Conservation (phyloP, 2,329 filamentous ascomycete species). For the Venturia asperata region DNA sequence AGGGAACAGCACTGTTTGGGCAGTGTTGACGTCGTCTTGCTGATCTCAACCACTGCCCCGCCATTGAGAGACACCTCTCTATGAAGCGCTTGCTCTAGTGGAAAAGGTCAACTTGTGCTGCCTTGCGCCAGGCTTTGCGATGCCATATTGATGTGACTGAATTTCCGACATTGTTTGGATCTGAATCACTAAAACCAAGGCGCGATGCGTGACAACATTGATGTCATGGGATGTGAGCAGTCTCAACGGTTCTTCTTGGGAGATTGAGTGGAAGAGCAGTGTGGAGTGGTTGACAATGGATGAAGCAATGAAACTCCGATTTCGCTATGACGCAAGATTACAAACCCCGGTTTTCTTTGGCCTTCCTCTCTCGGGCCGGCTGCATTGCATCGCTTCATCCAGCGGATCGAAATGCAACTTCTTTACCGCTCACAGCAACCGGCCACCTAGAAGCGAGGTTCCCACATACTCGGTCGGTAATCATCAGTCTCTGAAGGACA, state of each 20-base stretch:
- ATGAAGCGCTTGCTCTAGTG: too few relatives aligned
- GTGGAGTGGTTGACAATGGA: neutral
- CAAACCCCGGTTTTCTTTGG: neutral
- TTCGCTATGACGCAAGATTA: neutral
- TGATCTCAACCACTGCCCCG: neutral
- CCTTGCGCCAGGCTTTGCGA: too few relatives aligned
- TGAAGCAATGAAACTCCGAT: neutral
- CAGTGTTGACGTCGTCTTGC: constrained; percentile 5
- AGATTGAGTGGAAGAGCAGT: neutral
- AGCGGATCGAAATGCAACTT: neutral
- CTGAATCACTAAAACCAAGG: too few relatives aligned
- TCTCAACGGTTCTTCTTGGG: too few relatives aligned
- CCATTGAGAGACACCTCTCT: neutral
- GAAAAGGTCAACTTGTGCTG: too few relatives aligned
- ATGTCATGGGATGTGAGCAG: too few relatives aligned
- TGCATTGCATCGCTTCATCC: neutral
- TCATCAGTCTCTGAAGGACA: neutral
- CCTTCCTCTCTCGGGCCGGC: neutral
- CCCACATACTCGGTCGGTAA: neutral
- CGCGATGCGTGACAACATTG: too few relatives aligned
- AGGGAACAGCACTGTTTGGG: neutral
- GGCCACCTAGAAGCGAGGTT: neutral
- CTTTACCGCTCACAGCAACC: neutral
- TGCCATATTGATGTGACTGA: too few relatives aligned
- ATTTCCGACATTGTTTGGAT: too few relatives aligned